Evolutionary conservation across 106 monocot species (phyloP).

Genomic region (Dendrobium catenatum): DNA sequence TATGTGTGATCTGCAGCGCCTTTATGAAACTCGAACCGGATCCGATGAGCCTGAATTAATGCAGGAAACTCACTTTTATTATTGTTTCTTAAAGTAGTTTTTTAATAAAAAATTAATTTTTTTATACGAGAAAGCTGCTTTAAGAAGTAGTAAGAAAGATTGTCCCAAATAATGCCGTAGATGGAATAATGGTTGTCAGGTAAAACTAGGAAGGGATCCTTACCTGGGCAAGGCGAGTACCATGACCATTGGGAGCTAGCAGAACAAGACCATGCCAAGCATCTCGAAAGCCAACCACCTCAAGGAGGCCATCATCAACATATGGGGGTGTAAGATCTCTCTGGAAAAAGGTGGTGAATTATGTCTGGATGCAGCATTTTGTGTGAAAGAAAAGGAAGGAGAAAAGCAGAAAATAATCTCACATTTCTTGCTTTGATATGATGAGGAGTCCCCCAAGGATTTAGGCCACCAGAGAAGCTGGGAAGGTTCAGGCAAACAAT

Average conservation of each 20-base stretch:
- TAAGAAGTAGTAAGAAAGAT: no score
- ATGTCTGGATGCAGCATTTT: neutral
- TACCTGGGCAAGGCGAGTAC: conserved; percentile 89
- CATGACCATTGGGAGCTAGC: conserved; percentile 82
- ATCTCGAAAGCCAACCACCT: conserved; percentile 91
- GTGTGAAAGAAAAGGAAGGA: neutral
- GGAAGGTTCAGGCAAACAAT: conserved; percentile 91
- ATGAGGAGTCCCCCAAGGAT: conserved; percentile 91
- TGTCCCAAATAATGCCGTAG: neutral
- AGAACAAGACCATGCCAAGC: conserved; percentile 96
- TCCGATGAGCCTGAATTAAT: conserved; percentile 50
- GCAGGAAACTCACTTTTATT: neutral
- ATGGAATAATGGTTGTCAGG: neutral
- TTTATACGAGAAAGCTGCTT: no score
- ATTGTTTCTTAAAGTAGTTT: no score
- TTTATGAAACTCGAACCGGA: conserved; percentile 85
- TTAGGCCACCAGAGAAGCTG: conserved; percentile 95
- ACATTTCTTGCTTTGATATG: conserved; percentile 56
- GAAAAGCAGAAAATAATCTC: conserved; percentile 16
- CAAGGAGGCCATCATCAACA: conserved; percentile 81
- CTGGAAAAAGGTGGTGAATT: conserved; percentile 17
- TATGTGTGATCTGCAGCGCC: conserved; percentile 57
- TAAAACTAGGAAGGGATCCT: neutral
- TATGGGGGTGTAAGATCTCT: conserved; percentile 52
- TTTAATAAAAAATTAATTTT: no score